Evolutionary conservation across 2,329 filamentous ascomycete species (phyloP).

Genomic region (Paecilomyces sp.): DNA sequence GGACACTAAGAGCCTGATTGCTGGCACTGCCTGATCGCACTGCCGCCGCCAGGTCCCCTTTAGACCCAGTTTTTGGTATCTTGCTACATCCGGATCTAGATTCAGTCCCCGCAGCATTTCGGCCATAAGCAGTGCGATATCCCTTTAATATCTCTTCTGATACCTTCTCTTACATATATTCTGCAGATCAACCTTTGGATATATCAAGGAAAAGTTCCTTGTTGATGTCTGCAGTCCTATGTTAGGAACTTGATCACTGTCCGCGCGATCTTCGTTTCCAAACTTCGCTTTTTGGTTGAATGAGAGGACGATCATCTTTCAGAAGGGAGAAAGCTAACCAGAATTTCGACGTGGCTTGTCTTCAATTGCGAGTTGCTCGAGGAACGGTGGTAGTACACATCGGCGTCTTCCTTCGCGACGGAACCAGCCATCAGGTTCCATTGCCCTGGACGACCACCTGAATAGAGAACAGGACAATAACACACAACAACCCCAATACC

Average conservation of each 20-base stretch:
- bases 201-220: not conserved
- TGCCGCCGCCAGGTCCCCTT: not conserved
- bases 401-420: not conserved
- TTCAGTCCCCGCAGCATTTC: constrained; percentile 2
- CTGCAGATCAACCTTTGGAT: not conserved
- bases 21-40: not conserved
- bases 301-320: not conserved
- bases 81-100: constrained; percentile 1
- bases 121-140: not conserved
- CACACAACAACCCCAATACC: not conserved
- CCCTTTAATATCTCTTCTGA: not conserved
- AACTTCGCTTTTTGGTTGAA: not conserved
- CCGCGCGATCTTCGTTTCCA: not conserved
- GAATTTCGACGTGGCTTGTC: not conserved
- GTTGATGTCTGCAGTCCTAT: not conserved
- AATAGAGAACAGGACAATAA: not conserved
- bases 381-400: not conserved
- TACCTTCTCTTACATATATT: not conserved
- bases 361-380: not conserved
- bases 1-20: constrained; percentile 1
- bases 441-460: not conserved
- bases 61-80: not conserved
- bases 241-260: not conserved
- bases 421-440: not conserved
- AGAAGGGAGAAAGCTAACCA: not conserved